Evolutionary conservation across 164 flowering plant species (phyloP).

Genomic region (Pachysandra terminalis): DNA sequence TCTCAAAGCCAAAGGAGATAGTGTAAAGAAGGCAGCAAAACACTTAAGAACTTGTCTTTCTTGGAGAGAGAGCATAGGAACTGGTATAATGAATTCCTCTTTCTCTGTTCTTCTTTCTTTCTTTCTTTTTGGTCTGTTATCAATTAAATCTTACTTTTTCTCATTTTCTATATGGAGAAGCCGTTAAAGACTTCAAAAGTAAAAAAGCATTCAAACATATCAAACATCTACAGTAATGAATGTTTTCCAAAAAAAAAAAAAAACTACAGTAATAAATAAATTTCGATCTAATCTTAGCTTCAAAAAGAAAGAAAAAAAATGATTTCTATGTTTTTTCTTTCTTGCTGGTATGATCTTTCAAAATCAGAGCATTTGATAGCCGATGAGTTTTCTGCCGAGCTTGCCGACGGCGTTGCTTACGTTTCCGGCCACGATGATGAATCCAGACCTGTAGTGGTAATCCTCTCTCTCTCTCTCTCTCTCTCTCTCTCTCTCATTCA

Average conservation of each 20-base stretch:
- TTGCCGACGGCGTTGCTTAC: conserved; percentile 93
- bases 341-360: conserved; percentile 1
- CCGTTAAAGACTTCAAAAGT: conserved; percentile 24
- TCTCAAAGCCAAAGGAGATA: conserved; percentile 77
- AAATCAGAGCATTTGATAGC: conserved; percentile 75
- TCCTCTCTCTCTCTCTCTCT: background rate
- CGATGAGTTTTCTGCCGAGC: conserved; percentile 91
- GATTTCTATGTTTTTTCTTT: background rate
- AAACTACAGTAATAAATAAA: too few relatives aligned
- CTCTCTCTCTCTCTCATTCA: background rate
- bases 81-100: conserved; percentile 47
- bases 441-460: conserved; percentile 83
- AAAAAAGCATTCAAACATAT: conserved; percentile 6
- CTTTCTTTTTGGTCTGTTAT: conserved; percentile 16
- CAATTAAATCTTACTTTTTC: conserved; percentile 32
- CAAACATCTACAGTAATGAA: background rate
- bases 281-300: too few relatives aligned
- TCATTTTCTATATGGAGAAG: conserved; percentile 17
- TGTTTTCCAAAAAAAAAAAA: too few relatives aligned
- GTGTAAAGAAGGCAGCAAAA: conserved; percentile 89
- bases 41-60: conserved; percentile 78
- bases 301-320: conserved; percentile 8
- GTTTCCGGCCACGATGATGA: conserved; percentile 88
- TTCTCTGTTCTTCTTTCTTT: conserved; percentile 6
- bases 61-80: conserved; percentile 84